A percentile compares a stretch with the other conserved stretches of the same genome.
phyloP scores from a whole-genome alignment of 176 grass and related monocot species.

The Lolium multiflorum region DNA sequence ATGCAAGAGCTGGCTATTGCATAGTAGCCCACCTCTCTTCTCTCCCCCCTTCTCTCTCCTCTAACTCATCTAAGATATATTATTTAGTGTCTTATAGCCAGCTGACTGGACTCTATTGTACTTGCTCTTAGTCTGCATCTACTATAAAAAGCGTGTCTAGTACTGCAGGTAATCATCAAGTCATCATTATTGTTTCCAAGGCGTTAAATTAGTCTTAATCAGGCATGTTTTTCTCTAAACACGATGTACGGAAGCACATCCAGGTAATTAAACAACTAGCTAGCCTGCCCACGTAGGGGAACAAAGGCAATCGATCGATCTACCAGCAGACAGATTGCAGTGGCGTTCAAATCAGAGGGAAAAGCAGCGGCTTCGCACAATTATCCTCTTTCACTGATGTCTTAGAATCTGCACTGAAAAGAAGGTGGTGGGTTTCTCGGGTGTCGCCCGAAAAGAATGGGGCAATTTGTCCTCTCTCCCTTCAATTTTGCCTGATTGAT shows the following conservation, averaged over 20 bases:
- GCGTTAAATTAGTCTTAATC: not conserved
- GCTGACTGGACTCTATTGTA: no score
- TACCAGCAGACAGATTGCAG: slow-evolving; percentile 55
- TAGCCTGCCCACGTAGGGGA: slow-evolving; percentile 6
- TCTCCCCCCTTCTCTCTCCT: no score
- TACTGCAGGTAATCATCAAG: no score
- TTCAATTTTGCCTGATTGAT: slow-evolving; percentile 47
- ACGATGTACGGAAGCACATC: slow-evolving; percentile 18
- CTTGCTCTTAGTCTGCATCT: no score
- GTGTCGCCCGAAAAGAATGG: slow-evolving; percentile 40
- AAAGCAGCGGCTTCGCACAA: slow-evolving; percentile 26
- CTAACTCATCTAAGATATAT: no score
- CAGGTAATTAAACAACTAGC: not conserved
- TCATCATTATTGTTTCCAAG: slow-evolving; percentile 15
- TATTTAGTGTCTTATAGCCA: no score
- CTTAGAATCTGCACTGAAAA: slow-evolving; percentile 48
- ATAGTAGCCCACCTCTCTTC: no score
- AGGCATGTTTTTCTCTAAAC: not conserved
- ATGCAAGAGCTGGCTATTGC: no score
- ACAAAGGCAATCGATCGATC: slow-evolving; percentile 22
- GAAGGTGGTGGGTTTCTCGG: slow-evolving; percentile 57
- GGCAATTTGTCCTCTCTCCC: slow-evolving; percentile 34
- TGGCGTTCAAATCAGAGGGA: slow-evolving; percentile 60
- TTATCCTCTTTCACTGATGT: slow-evolving; percentile 39
- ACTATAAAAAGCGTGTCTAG: no score